Conservation (phyloP, 306 rosid species). For the Prunus armeniaca region DNA sequence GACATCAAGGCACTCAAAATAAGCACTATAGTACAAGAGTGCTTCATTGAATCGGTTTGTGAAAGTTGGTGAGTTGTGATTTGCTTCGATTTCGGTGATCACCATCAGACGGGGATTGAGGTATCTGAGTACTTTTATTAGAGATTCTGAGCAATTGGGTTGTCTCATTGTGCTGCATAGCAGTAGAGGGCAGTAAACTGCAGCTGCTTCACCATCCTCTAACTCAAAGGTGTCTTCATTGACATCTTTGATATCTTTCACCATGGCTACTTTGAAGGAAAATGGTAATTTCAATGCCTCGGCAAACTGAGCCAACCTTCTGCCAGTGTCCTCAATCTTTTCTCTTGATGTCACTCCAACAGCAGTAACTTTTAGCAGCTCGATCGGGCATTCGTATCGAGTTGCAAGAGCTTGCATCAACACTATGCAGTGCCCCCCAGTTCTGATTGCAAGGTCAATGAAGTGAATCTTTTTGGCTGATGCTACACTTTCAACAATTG, state of each 20-base stretch:
- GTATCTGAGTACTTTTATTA: constrained; percentile 42
- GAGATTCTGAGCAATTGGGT: constrained; percentile 33
- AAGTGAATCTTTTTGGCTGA: constrained; percentile 33
- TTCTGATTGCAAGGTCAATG: constrained; percentile 28
- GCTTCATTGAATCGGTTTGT: constrained; percentile 55
- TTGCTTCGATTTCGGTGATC: constrained; percentile 52
- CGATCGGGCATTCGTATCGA: constrained; percentile 12
- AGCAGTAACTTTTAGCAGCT: constrained; percentile 33
- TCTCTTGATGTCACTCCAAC: constrained; percentile 21
- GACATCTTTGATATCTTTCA: constrained; percentile 35
- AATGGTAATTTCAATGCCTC: constrained; percentile 42
- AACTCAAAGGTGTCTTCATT: constrained; percentile 35
- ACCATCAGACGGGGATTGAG: constrained; percentile 44
- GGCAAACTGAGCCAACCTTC: constrained; percentile 35
- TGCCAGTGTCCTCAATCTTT: constrained; percentile 29
- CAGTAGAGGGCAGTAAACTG: constrained; percentile 31
- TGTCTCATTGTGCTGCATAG: constrained; percentile 27
- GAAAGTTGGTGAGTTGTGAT: constrained; percentile 49
- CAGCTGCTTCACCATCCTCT: constrained; percentile 43
- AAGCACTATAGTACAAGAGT: constrained; percentile 47
- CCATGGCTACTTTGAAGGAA: constrained; percentile 39
- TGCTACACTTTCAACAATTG: constrained; percentile 30
- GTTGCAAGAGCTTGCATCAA: constrained; percentile 41
- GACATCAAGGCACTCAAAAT: constrained; percentile 47
- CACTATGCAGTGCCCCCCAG: constrained; percentile 28